phyloP scores from a whole-genome alignment of 1,284 basidiomycete species.

The Hortiboletus rubellus region DNA sequence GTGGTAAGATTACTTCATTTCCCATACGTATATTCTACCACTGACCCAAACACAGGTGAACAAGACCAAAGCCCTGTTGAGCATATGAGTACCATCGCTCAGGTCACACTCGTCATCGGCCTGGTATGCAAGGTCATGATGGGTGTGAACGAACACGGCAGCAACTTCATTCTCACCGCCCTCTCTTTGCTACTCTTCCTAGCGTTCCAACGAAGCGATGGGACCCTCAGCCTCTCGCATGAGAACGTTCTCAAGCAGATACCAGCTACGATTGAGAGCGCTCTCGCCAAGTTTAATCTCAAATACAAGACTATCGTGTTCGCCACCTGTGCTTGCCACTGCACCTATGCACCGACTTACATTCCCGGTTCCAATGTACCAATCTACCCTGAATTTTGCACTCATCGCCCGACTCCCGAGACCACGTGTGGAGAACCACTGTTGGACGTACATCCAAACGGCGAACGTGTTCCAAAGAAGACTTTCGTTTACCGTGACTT shows the following conservation, averaged over 20 bases:
- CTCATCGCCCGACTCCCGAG: neutral
- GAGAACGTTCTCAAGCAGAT: conserved; percentile 12
- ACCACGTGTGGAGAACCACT: conserved; percentile 1
- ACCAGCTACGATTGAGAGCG: conserved; percentile 2
- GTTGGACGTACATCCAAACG: neutral
- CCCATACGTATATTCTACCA: neutral
- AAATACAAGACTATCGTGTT: conserved; percentile 1
- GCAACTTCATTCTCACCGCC: conserved; percentile 10
- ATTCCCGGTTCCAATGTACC: neutral
- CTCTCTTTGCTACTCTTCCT: conserved; percentile 13
- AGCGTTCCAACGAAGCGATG: neutral
- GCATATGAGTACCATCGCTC: conserved; percentile 1
- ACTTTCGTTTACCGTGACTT: conserved; percentile 11
- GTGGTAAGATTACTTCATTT: neutral
- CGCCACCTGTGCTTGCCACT: conserved; percentile 12
- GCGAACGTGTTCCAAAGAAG: conserved; percentile 1
- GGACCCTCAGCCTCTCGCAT: neutral
- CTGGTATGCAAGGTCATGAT: conserved; percentile 12
- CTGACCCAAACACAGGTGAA: neutral
- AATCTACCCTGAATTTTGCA: neutral
- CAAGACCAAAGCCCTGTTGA: conserved; percentile 3
- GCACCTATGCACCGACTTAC: conserved; percentile 7
- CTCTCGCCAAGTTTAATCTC: conserved; percentile 8
- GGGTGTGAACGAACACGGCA: neutral
- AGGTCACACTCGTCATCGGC: conserved; percentile 5